Evolutionary conservation across 169 alveolate species (phyloP).

Genomic region (Miamiensis avidus): DNA sequence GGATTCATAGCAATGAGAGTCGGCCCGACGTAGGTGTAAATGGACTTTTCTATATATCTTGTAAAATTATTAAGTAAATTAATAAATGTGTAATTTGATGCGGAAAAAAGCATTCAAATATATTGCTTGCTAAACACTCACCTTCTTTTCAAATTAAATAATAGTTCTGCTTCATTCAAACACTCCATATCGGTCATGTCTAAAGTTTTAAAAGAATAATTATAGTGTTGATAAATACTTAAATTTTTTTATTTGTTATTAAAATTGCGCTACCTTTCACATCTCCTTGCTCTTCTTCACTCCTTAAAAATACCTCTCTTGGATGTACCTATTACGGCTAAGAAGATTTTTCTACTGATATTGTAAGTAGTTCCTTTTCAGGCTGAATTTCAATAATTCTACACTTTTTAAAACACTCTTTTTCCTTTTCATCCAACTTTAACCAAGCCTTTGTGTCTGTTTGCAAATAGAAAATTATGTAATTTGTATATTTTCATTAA

Average conservation of each 20-base stretch:
- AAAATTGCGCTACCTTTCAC: background rate
- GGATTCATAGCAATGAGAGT: constrained; percentile 84
- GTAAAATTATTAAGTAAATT: no score
- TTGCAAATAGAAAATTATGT: background rate
- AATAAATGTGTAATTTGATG: no score
- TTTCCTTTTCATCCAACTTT: background rate
- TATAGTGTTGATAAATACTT: background rate
- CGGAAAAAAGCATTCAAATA: background rate
- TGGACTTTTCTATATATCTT: constrained; percentile 43
- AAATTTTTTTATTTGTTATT: no score
- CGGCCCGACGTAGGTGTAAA: constrained; percentile 86
- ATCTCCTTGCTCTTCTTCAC: background rate
- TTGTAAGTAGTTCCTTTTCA: background rate
- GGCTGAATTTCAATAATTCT: background rate
- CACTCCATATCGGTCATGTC: constrained; percentile 19
- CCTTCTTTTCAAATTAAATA: constrained; percentile 61
- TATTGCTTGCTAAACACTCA: constrained; percentile 29
- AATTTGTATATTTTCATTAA: background rate
- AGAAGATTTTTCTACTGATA: no score
- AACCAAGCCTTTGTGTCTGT: background rate
- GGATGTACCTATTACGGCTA: background rate
- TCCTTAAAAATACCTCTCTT: background rate
- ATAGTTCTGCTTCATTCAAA: constrained; percentile 17
- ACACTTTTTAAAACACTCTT: background rate
- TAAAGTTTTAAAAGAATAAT: no score